Percentiles rank a stretch among this genome's conserved stretches.
phyloP scores from a whole-genome alignment of 1,284 basidiomycete species.

The Pseudozyma sp. region DNA sequence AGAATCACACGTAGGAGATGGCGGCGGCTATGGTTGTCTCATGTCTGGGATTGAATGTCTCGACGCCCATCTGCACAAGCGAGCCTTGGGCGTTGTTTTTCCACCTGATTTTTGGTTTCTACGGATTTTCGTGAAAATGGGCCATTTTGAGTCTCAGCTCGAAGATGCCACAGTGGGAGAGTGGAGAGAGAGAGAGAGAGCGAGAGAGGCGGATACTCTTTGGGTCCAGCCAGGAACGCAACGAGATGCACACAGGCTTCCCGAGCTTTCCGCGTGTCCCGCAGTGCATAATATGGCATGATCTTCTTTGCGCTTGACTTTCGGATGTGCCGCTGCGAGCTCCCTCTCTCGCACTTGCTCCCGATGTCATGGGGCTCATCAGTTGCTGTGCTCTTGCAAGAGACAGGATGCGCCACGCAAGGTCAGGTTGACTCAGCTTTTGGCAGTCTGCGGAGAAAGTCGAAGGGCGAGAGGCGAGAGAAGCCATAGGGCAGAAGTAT shows the following conservation, averaged over 20 bases:
- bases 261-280: constrained; percentile 15
- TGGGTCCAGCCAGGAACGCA: neutral
- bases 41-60: neutral
- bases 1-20: no score
- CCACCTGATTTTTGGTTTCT: no score
- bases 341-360: neutral
- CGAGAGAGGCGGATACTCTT: no score
- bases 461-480: neutral
- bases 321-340: neutral
- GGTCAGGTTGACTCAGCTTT: no score
- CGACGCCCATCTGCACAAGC: constrained; percentile 3
- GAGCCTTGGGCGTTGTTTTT: neutral
- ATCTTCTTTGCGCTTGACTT: neutral
- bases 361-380: no score
- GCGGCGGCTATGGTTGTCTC: neutral
- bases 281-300: constrained; percentile 11
- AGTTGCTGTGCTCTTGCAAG: no score
- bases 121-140: no score
- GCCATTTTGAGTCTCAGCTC: no score
- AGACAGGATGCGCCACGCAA: no score
- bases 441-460: no score
- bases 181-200: neutral
- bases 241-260: neutral
- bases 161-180: no score
- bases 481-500: neutral